phyloP scores from a whole-genome alignment of 2,329 filamentous ascomycete genomes.

The Chaetomiaceae sp. region DNA sequence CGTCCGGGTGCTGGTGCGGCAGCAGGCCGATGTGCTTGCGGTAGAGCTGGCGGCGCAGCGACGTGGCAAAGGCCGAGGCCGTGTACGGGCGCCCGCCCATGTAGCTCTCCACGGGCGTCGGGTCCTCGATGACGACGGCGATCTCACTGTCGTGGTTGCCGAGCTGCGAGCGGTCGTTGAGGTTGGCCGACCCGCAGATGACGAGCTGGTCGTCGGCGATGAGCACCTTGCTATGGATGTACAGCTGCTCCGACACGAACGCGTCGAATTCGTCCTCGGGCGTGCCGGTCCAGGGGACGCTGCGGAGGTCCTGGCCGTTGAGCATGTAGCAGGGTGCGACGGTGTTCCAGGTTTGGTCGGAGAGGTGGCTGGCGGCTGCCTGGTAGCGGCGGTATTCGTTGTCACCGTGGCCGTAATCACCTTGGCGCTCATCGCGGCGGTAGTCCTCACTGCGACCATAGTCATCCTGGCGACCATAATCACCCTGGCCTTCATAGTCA shows the following conservation, averaged over 20 bases:
- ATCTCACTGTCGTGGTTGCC: slow-evolving; percentile 84
- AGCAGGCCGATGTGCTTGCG: slow-evolving; percentile 87
- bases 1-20: slow-evolving; percentile 65
- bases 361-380: slow-evolving; percentile 54
- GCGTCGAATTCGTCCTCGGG: slow-evolving; percentile 54
- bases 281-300: slow-evolving; percentile 50
- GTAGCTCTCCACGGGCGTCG: slow-evolving; percentile 59
- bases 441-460: slow-evolving; percentile 18
- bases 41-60: slow-evolving; percentile 79
- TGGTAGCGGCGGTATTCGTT: slow-evolving; percentile 67
- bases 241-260: slow-evolving; percentile 59
- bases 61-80: slow-evolving; percentile 71
- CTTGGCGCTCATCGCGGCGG: background rate
- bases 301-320: slow-evolving; percentile 62
- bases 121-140: slow-evolving; percentile 82
- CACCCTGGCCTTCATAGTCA: no score
- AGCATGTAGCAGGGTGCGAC: slow-evolving; percentile 82
- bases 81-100: slow-evolving; percentile 71
- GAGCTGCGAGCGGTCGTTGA: slow-evolving; percentile 66
- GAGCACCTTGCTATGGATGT: slow-evolving; percentile 63
- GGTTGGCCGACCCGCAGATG: slow-evolving; percentile 67
- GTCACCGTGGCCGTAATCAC: slow-evolving; percentile 19
- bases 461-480: slow-evolving; percentile 27
- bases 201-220: slow-evolving; percentile 79
- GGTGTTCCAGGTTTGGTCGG: slow-evolving; percentile 62